Evolutionary conservation across 177 flowering plant species (phyloP).

Genomic region (Vitis hybrid): DNA sequence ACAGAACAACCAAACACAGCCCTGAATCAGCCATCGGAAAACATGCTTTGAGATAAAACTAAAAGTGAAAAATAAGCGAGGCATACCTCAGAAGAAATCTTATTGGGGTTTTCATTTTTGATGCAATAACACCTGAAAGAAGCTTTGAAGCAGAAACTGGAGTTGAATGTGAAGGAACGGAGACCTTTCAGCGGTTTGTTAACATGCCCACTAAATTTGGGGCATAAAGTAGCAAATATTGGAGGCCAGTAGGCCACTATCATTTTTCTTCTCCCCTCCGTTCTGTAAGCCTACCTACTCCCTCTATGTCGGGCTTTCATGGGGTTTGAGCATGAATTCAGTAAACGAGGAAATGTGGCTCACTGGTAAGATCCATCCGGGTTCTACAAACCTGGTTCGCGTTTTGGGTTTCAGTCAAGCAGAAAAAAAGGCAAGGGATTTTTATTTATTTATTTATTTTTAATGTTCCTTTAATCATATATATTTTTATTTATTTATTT

Average conservation of each 20-base stretch:
- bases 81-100: background rate
- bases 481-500: too few species aligned
- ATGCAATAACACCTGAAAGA: slow-evolving; percentile 16
- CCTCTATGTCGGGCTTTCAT: too few species aligned
- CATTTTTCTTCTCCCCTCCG: background rate
- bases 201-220: background rate
- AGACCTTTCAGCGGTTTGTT: background rate
- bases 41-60: background rate
- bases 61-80: background rate
- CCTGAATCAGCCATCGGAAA: background rate
- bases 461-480: background rate
- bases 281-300: background rate
- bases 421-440: too few species aligned
- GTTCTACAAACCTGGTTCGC: too few species aligned
- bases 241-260: background rate
- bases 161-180: slow-evolving; percentile 8
- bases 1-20: too few species aligned
- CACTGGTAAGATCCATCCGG: too few species aligned
- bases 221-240: background rate
- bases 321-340: too few species aligned
- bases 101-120: slow-evolving; percentile 1
- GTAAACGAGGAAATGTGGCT: too few species aligned
- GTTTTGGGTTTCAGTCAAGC: too few species aligned
- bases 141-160: slow-evolving; percentile 9
- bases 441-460: too few species aligned